A percentile compares a stretch with the other conserved stretches of the same genome.
phyloP scores from a whole-genome alignment of 352 stramenopile genomes.

The Blastocystis sp. region DNA sequence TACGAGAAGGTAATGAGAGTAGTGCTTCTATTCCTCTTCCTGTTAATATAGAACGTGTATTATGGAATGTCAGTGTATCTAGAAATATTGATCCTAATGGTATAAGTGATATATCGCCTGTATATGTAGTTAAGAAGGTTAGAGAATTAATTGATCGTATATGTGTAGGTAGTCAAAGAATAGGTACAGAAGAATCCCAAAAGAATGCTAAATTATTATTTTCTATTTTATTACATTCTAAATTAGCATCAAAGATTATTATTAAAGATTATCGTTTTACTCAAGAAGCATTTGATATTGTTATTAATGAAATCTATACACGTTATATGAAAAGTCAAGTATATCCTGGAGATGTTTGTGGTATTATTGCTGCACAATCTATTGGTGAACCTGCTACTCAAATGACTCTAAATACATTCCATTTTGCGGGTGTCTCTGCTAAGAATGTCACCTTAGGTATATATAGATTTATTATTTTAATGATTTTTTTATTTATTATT shows the following conservation, averaged over 20 bases:
- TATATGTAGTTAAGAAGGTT: constrained; percentile 60
- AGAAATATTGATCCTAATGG: constrained; percentile 45
- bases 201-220: constrained; percentile 91
- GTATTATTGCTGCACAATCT: constrained; percentile 88
- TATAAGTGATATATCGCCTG: constrained; percentile 43
- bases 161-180: constrained; percentile 82
- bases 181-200: constrained; percentile 79
- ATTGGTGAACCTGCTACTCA: constrained; percentile 97
- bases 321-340: constrained; percentile 81
- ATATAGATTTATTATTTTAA: no score
- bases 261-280: constrained; percentile 79
- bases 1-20: constrained; percentile 72
- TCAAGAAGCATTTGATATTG: constrained; percentile 76
- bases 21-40: constrained; percentile 56
- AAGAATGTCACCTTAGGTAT: constrained; percentile 99
- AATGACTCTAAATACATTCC: constrained; percentile 99
- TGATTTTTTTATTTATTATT: no score
- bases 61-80: constrained; percentile 79
- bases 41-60: constrained; percentile 73
- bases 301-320: constrained; percentile 79
- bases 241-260: constrained; percentile 79
- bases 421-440: constrained; percentile 89
- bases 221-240: constrained; percentile 79
- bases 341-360: constrained; percentile 84
- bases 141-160: constrained; percentile 72